Evolutionary conservation across 2,329 filamentous ascomycete species (phyloP).

Genomic region (Tolypocladium nubicola): DNA sequence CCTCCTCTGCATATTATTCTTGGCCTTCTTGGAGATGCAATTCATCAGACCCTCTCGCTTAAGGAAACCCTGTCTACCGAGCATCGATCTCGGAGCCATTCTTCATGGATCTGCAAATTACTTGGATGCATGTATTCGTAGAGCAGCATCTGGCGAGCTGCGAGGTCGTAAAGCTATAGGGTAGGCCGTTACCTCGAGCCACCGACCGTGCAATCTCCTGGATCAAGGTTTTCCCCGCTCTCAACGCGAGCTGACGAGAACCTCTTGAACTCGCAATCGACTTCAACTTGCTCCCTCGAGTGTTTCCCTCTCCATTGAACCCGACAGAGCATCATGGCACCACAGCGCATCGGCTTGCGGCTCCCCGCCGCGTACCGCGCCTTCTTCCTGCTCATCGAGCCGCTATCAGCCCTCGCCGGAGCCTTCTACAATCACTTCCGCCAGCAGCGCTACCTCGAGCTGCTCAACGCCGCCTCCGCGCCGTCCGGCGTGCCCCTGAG

Average conservation of each 20-base stretch:
- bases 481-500: constrained; percentile 37
- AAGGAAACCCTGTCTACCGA: too few relatives aligned
- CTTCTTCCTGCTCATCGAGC: constrained; percentile 69
- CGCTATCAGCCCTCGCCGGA: constrained; percentile 39
- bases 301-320: not conserved
- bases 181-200: not conserved
- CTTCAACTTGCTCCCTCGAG: not conserved
- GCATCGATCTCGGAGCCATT: too few relatives aligned
- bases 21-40: too few relatives aligned
- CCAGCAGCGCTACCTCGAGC: constrained; percentile 46
- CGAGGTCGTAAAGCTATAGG: not conserved
- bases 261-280: not conserved
- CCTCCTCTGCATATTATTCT: too few relatives aligned
- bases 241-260: not conserved
- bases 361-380: constrained; percentile 54
- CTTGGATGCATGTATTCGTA: not conserved
- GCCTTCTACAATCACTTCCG: constrained; percentile 41
- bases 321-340: constrained; percentile 10
- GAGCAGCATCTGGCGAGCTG: not conserved
- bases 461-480: constrained; percentile 47
- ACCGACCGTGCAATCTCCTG: not conserved
- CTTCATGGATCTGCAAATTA: too few relatives aligned
- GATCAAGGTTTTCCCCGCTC: not conserved
- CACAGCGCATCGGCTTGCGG: constrained; percentile 23
- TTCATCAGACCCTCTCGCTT: too few relatives aligned